Conservation (phyloP, 164 flowering plant species). For the Chimonanthus praecox region DNA sequence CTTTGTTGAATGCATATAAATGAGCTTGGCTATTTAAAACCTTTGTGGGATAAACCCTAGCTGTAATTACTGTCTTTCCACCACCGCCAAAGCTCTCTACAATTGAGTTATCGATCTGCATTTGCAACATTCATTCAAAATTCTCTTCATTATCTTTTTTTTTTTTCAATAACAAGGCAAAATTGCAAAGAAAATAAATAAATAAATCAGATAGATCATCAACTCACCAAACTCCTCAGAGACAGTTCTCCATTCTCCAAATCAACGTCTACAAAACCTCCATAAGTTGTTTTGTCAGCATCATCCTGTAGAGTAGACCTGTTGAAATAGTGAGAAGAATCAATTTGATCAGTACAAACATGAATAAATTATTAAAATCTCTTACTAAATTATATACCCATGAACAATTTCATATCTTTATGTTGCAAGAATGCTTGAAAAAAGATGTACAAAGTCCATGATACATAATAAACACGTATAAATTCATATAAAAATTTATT, state of each 20-base stretch:
- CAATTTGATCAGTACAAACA: neutral
- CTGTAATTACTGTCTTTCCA: constrained; percentile 42
- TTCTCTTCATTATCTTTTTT: too few species aligned
- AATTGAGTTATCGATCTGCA: constrained; percentile 10
- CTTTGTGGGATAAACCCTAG: constrained; percentile 44
- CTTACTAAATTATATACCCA: too few species aligned
- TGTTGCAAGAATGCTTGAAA: too few species aligned
- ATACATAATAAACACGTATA: too few species aligned
- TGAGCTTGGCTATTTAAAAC: constrained; percentile 29
- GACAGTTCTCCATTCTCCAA: constrained; percentile 26
- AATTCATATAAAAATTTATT: too few species aligned
- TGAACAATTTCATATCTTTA: too few species aligned
- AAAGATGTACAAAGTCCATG: too few species aligned
- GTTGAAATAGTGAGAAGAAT: constrained; percentile 1
- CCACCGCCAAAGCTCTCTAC: constrained; percentile 41
- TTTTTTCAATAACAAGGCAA: too few species aligned
- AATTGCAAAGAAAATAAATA: too few species aligned
- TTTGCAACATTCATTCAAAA: neutral
- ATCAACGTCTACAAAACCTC: constrained; percentile 43
- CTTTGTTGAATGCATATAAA: constrained; percentile 38
- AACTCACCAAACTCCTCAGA: constrained; percentile 45
- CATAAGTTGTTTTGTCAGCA: constrained; percentile 39
- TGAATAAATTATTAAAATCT: too few species aligned
- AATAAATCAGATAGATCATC: neutral
- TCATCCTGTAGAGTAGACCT: constrained; percentile 40